Percentiles rank a stretch among this genome's conserved stretches.
Conservation (phyloP, 2,329 filamentous ascomycete genomes). For the Pochonia chlamydosporia region DNA sequence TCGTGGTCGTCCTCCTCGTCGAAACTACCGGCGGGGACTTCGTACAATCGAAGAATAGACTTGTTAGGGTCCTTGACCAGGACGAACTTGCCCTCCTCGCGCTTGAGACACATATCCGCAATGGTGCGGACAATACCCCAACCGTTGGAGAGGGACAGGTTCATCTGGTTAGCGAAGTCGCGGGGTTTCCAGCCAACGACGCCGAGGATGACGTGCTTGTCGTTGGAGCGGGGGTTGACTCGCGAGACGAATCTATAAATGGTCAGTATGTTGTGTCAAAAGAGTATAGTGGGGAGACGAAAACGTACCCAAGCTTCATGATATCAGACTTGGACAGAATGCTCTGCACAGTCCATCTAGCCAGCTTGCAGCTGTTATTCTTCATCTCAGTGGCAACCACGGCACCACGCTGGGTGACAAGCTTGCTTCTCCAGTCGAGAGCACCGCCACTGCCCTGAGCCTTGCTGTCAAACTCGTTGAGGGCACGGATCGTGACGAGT, state of each 20-base stretch:
- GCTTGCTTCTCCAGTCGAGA: constrained; percentile 94
- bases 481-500: constrained; percentile 84
- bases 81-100: constrained; percentile 75
- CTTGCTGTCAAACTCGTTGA: constrained; percentile 99
- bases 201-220: constrained; percentile 91
- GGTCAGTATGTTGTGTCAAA: constrained; percentile 18
- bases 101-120: constrained; percentile 83
- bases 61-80: constrained; percentile 93
- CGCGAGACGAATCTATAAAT: constrained; percentile 83
- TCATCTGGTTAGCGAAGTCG: constrained; percentile 97
- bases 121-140: constrained; percentile 99
- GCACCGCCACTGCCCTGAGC: constrained; percentile 92
- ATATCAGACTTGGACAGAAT: constrained; percentile 96
- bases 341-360: constrained; percentile 93
- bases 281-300: too few species aligned
- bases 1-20: constrained; percentile 81
- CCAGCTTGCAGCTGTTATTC: constrained; percentile 99
- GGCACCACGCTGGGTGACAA: constrained; percentile 89
- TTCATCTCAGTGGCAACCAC: constrained; percentile 99
- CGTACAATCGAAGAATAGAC: constrained; percentile 86
- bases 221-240: constrained; percentile 83
- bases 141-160: constrained; percentile 90
- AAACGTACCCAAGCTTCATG: constrained; percentile 89
- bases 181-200: constrained; percentile 97
- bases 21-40: constrained; percentile 80